Base-by-base conservation (phyloP, 106 monocot genomes). In the Chionographis japonica region DNA sequence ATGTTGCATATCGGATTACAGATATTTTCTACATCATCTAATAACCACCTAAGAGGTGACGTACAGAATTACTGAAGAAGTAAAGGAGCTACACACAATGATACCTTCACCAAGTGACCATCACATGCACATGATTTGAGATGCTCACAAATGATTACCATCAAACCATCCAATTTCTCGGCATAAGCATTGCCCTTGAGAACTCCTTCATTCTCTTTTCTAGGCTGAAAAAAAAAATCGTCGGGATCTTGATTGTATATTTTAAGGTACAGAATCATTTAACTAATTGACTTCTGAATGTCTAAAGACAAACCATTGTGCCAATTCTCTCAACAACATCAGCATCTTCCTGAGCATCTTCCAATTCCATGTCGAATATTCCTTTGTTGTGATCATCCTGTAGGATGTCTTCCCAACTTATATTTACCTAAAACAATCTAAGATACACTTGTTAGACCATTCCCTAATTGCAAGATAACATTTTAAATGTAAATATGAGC, bases 301-400 rank as follows among this genome's bases (percentile, higher is more conserved):
- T 35, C 27, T 61, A 13, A 41, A 17, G 11, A 61, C 16, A 39
- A 16, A 91, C 91, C 84, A 81, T 78, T 61, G 9, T 54, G 67
- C 49, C 69, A 68, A 43, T 54, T 60, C 59, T 62, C 19, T 37
- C 68, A 67, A 56, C 52, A 59, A 42, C 57, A 54, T 60, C 53
- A 17, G 38, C 61, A 72, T 65, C 63, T 50, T 81, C 80, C 18
- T 77, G 85, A 18, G 75, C 37, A 61, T 90, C 89, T 76, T 92
- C 97, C 54, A 88, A 63, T 59, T 95, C 91, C 78, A 92, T 87
- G 61, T 92, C 92, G 85, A 98, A 98, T 73, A 98, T 78, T 8
- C 92, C 90, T 77, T 70, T 87, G 68, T 68, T 90, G 53, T 72
- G 66, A 35, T 92, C 92, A 54, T 85, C 85, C 35, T 75, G 74